Evolutionary conservation across 2,329 filamentous ascomycete species (phyloP), one percentile per base, ranked within the genome.

Genomic region (Aschersonia sp.): DNA sequence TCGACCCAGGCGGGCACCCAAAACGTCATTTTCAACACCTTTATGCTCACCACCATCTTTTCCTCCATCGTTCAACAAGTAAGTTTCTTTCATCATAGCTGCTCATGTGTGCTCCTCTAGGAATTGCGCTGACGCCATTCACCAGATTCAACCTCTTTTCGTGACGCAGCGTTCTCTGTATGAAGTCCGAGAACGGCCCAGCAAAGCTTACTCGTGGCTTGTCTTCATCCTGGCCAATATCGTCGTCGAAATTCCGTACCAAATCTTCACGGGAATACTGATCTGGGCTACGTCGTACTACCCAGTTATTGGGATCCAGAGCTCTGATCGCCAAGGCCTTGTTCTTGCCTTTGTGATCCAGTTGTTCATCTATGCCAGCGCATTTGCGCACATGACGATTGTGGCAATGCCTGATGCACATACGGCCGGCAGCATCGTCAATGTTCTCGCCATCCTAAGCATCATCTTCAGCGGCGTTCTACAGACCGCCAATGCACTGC

Each of bases 41-140:
- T 89, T 65, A 82, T 88, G 77, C 63, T 88, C 46, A 74, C 78
- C 48, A 87, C 82, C 29, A 82, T 89, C 58, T 89, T 89, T 59
- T 77, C 78, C 12, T 77, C 79, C 9, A 65, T 86, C 10, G 76
- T 82, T 0, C 78, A 85, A 53, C 81, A 85, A 59, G 62, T 64
- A 54, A 10, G 45, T 40, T n/a, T 31, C 20, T 38, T 12, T 12
- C 35, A 7, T 38, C 35, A 7, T 20, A 20, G 20, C 20, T 20
- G 20, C 20, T 20, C 20, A 20, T 20, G 20, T 20, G 35, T 12
- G 6, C 35, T 38, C 35, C 35, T 12, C 40, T 42, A 42, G 40
- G 1, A 38, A 38, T 20, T 1, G 20, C 20, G 20, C 20, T 20
- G 20, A 20, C 20, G 20, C 20, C 20, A 20, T 20, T 20, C 20